phyloP scores from a whole-genome alignment of 768 basidiomycete genomes.

The Auriscalpium orientale region DNA sequence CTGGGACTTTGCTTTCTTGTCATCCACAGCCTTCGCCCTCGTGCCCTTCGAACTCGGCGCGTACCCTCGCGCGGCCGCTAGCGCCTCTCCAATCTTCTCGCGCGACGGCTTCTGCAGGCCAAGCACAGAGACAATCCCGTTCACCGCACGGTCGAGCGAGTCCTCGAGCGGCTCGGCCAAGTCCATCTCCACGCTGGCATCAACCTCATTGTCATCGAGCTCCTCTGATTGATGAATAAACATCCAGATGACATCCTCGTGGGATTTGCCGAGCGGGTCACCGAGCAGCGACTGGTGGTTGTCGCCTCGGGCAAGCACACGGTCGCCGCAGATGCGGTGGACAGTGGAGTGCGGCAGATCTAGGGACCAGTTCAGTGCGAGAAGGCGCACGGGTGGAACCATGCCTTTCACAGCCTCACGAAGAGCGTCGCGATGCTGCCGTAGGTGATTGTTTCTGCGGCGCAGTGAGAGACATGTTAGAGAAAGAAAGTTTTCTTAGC shows the following conservation, averaged over 20 bases:
- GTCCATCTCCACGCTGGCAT: constrained; percentile 61
- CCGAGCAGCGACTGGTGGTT: constrained; percentile 81
- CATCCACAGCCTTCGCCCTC: constrained; percentile 17
- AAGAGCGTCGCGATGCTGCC: constrained; percentile 68
- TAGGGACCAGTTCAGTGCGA: constrained; percentile 76
- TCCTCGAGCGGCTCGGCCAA: constrained; percentile 46
- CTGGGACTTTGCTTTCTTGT: constrained; percentile 27
- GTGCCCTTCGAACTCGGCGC: constrained; percentile 23
- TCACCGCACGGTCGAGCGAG: constrained; percentile 50
- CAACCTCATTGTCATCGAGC: constrained; percentile 56
- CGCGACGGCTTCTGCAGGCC: constrained; percentile 44
- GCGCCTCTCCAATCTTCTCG: constrained; percentile 47
- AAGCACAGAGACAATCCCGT: constrained; percentile 48
- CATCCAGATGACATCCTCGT: constrained; percentile 78
- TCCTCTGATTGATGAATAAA: constrained; percentile 64
- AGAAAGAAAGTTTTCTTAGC: background rate
- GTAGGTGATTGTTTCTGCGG: constrained; percentile 80
- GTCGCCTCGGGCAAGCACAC: constrained; percentile 66
- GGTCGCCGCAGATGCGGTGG: constrained; percentile 71
- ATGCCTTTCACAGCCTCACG: constrained; percentile 41
- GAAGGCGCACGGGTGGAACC: constrained; percentile 54
- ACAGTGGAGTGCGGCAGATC: constrained; percentile 50
- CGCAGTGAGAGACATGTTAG: background rate
- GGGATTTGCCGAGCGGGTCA: constrained; percentile 38
- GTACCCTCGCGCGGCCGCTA: constrained; percentile 37